Base-by-base conservation (phyloP, 116 monocot genomes). In the Dioscorea cayenensis region DNA sequence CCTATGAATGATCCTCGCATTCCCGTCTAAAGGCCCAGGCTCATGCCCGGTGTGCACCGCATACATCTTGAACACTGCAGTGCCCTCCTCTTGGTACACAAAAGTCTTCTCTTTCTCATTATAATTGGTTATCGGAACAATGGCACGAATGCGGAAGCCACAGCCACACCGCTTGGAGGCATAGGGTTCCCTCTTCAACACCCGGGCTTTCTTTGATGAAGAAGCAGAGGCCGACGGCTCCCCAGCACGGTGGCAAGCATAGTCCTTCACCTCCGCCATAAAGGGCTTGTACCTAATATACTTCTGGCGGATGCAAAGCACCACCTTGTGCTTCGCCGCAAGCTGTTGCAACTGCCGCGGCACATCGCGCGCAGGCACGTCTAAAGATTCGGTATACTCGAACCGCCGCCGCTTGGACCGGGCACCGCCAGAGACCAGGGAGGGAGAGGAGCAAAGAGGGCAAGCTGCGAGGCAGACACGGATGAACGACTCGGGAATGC, bases 181-280 rank as follows among this genome's bases (percentile, higher is more conserved):
- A 72, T 99, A 99, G 0, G 94, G 99, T 64, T 99, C 99, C 61
- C 99, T 79, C 86, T 99, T 99, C 75, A 99, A 66, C 7, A 87
- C 84, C 70, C 82, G 77, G 0, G 89, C 78, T 71, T 89, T 94
- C 82, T 91, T 94, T 0, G 73, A 73, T 0, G 73, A 73, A 0
- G 80, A 77, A 16, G 71, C 65, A 0, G 88, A 75, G 1, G 78
- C 74, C 0, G 89, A 78, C 0, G 99, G 99, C 71, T 91, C 99
- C 49, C 99, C 99, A 50, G 99, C 99, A 8, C 99, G 82, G 51
- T 99, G 99, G 76, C 99, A 99, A 0, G 99, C 94, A 73, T 99
- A 99, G 61, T 99, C 99, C 84, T 99, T 99, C 36, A 99, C 99
- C 75, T 99, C 99, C 0, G 94, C 99, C 99, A 99, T 99, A 73